Evolutionary conservation across 2,329 filamentous ascomycete genomes (phyloP).

Genomic region (Akanthomyces muscarius): DNA sequence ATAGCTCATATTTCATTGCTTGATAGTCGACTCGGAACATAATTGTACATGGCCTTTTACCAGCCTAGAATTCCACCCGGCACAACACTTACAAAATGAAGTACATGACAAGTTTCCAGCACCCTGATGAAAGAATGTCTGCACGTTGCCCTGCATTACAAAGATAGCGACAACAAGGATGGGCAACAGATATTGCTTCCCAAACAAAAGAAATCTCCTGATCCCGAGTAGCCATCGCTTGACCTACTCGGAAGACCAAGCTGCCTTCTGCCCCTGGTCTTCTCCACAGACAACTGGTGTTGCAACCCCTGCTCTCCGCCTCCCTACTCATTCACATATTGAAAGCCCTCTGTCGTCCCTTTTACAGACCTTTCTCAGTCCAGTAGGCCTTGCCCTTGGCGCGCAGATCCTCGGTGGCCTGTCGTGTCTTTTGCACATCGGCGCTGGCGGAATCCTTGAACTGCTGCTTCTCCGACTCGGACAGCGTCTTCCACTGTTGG

Average conservation of each 20-base stretch:
- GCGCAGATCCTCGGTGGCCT: conserved; percentile 25
- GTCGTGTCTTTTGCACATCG: conserved; percentile 24
- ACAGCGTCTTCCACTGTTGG: conserved; percentile 42
- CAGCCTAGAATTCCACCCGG: neutral
- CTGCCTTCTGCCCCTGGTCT: neutral
- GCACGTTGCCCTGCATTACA: neutral
- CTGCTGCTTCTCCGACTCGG: conserved; percentile 38
- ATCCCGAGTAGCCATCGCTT: neutral
- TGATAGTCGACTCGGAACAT: neutral
- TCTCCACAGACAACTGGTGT: neutral
- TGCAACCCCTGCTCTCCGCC: neutral
- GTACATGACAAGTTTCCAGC: neutral
- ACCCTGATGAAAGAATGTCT: neutral
- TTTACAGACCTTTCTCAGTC: conserved; percentile 22
- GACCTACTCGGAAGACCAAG: neutral
- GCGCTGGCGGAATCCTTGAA: conserved; percentile 32
- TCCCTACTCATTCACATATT: neutral
- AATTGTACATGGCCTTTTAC: conserved; percentile 6
- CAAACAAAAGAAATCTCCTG: neutral
- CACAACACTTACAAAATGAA: neutral
- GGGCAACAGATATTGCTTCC: neutral
- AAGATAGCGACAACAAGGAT: neutral
- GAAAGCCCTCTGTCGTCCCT: neutral
- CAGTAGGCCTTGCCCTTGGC: conserved; percentile 17
- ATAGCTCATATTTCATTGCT: neutral